Base-by-base conservation (phyloP, 192 early-diverging fungal species). In the Anaeromyces robustus region DNA sequence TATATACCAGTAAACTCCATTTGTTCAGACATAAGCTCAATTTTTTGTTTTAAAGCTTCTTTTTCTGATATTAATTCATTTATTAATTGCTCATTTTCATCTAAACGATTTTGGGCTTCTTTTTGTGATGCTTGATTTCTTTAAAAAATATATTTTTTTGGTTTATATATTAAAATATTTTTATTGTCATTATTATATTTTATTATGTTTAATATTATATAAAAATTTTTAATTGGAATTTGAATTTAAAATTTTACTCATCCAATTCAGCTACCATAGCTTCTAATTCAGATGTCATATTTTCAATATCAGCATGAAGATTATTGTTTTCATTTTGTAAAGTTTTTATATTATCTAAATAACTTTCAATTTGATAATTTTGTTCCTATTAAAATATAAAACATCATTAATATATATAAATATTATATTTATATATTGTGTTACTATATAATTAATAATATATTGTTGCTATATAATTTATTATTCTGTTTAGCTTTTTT, bases 181-280 rank as follows among this genome's bases (percentile, higher is more conserved):
- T 80, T 13, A 29, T 6, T 80, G 7, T n/a, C n/a, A n/a, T n/a
- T n/a, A n/a, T n/a, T n/a, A n/a, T n/a, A n/a, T n/a, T n/a, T n/a
- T n/a, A n/a, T n/a, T n/a, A n/a, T n/a, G n/a, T n/a, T n/a, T n/a
- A n/a, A n/a, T n/a, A n/a, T n/a, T n/a, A n/a, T n/a, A n/a, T n/a
- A n/a, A n/a, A n/a, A n/a, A n/a, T n/a, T n/a, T n/a, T n/a, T n/a
- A n/a, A n/a, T n/a, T n/a, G n/a, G n/a, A n/a, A n/a, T n/a, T n/a
- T n/a, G n/a, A n/a, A n/a, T n/a, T n/a, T n/a, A n/a, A n/a, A n/a
- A n/a, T n/a, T 83, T 29, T 41, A 88, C 87, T 82, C 85, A 30
- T 90, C 89, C 12, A 90, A 82, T 81, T 90, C 87, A 32, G 13
- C 68, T 18, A 90, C 84, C n/a, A 87, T 84, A 12, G 87, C 88